These are phyloP conservation scores for Aspergillus quadricinctus DNA, from an alignment of 2,329 filamentous ascomycete genomes.

Conservation along the genomic window DNA sequence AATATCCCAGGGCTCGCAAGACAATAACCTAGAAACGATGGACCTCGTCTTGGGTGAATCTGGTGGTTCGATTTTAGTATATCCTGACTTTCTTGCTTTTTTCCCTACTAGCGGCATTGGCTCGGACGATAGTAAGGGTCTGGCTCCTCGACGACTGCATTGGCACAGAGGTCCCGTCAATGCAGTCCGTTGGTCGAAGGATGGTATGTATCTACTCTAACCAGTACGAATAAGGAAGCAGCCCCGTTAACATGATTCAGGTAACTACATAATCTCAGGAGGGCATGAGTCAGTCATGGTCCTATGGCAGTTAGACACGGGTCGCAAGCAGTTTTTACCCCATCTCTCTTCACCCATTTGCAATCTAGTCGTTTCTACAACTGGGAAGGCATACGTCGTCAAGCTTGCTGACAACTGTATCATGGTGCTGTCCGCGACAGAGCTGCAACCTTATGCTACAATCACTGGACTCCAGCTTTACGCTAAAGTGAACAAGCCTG, in stretches of 20 bases:
- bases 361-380: constrained; percentile 74
- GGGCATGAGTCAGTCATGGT: constrained; percentile 85
- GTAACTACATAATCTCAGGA: constrained; percentile 90
- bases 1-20: constrained; percentile 8
- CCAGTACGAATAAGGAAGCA: background rate
- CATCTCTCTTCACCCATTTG: constrained; percentile 83
- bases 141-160: constrained; percentile 65
- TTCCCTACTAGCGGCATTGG: constrained; percentile 46
- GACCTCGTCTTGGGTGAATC: constrained; percentile 75
- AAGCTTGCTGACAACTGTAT: constrained; percentile 88
- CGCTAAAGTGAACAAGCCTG: constrained; percentile 48
- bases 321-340: constrained; percentile 77
- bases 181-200: constrained; percentile 83
- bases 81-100: constrained; percentile 65
- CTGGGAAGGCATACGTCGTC: constrained; percentile 75
- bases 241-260: constrained; percentile 45
- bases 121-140: constrained; percentile 37
- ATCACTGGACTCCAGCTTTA: constrained; percentile 71
- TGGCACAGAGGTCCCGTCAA: constrained; percentile 87
- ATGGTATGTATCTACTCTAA: constrained; percentile 56
- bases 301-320: constrained; percentile 89
- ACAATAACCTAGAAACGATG: constrained; percentile 43
- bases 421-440: constrained; percentile 84
- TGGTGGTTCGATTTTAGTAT: constrained; percentile 74
- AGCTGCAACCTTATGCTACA: constrained; percentile 78